phyloP scores from a whole-genome alignment of 2,329 filamentous ascomycete genomes.

The Aspergillus niger region DNA sequence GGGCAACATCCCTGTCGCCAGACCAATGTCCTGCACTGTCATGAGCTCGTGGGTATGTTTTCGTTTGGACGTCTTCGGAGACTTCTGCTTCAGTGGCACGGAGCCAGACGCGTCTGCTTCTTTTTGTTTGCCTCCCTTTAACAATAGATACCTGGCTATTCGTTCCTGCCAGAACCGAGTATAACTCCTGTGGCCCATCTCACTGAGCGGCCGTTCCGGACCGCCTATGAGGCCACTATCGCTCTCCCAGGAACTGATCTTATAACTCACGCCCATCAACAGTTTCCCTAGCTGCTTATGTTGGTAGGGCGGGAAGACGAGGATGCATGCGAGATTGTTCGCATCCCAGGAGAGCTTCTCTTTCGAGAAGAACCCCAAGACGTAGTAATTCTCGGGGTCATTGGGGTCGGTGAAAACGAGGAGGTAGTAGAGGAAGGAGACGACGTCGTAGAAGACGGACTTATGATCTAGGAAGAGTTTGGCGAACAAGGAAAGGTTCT shows the following conservation, averaged over 20 bases:
- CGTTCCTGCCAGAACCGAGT: conserved; percentile 83
- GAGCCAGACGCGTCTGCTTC: conserved; percentile 30
- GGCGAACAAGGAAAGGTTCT: conserved; percentile 92
- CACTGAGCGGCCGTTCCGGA: conserved; percentile 89
- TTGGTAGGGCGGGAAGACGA: conserved; percentile 95
- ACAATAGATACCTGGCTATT: conserved; percentile 68
- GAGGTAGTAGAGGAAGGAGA: conserved; percentile 91
- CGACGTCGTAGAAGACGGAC: conserved; percentile 95
- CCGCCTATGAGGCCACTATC: conserved; percentile 72
- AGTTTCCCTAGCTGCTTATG: conserved; percentile 83
- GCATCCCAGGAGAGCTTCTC: conserved; percentile 99
- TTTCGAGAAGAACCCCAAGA: conserved; percentile 97
- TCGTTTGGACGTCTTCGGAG: conserved; percentile 35
- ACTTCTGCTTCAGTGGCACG: conserved; percentile 30
- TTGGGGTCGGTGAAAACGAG: conserved; percentile 70
- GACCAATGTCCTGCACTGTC: conserved; percentile 71
- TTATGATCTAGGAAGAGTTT: conserved; percentile 99
- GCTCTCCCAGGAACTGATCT: conserved; percentile 76
- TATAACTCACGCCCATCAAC: conserved; percentile 91
- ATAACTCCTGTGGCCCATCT: conserved; percentile 81
- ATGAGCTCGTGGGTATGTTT: conserved; percentile 51
- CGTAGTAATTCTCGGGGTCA: conserved; percentile 52
- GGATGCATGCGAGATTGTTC: conserved; percentile 95
- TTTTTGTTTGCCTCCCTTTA: conserved; percentile 37
- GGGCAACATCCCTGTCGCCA: conserved; percentile 76